phyloP scores from a whole-genome alignment of 1,139 yeast genomes.

The Saccharomyces uvarum region DNA sequence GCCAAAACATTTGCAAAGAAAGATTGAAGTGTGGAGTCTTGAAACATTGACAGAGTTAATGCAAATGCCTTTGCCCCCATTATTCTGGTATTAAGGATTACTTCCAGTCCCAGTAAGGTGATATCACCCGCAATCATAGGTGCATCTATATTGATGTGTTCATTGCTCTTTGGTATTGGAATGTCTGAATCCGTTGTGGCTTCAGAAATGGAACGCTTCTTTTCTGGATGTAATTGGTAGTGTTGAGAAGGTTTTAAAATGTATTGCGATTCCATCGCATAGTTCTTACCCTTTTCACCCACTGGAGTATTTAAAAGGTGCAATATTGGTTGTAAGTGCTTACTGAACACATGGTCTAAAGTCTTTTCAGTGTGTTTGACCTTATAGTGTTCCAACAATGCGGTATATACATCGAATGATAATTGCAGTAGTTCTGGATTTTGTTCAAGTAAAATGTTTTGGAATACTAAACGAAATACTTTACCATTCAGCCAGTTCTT shows the following conservation, averaged over 20 bases:
- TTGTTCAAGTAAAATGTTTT: conserved; percentile 83
- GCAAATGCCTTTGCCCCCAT: conserved; percentile 77
- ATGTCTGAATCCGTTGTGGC: conserved; percentile 26
- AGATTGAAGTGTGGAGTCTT: conserved; percentile 36
- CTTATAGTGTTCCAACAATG: conserved; percentile 44
- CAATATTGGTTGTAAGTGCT: conserved; percentile 56
- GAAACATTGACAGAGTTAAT: conserved; percentile 50
- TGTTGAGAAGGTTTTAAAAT: conserved; percentile 65
- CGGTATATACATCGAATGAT: conserved; percentile 57
- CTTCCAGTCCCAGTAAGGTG: conserved; percentile 70
- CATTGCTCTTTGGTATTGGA: conserved; percentile 49
- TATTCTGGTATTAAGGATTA: conserved; percentile 66
- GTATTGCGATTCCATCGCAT: conserved; percentile 67
- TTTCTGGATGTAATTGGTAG: conserved; percentile 29
- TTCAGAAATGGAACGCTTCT: conserved; percentile 28
- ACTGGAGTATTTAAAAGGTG: conserved; percentile 84
- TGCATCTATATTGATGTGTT: conserved; percentile 79
- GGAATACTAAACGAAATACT: conserved; percentile 68
- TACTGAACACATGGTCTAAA: conserved; percentile 43
- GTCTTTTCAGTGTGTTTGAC: conserved; percentile 33
- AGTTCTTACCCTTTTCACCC: conserved; percentile 84
- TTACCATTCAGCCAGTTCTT: conserved; percentile 76
- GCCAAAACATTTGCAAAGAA: conserved; percentile 34
- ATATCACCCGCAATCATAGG: conserved; percentile 92
- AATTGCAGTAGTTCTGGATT: conserved; percentile 61